A percentile compares a stretch with the other conserved stretches of the same genome.
Conservation (phyloP, 345 rosid species). For the Balakata baccata region DNA sequence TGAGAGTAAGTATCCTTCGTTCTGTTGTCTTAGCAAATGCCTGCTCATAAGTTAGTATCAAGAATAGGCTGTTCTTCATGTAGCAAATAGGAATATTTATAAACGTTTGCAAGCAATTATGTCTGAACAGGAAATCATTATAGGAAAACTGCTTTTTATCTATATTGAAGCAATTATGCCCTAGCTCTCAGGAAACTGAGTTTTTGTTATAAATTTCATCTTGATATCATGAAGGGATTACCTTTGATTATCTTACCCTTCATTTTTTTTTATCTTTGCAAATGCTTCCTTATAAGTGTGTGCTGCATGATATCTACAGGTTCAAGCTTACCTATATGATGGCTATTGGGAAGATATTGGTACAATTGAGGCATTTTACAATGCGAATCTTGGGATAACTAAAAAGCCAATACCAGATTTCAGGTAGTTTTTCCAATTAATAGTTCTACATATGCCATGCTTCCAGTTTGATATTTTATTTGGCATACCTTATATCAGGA, state of each 20-base stretch:
- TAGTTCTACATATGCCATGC: background rate
- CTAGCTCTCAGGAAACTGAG: background rate
- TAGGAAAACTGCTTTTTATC: background rate
- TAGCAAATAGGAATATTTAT: background rate
- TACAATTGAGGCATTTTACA: conserved; percentile 92
- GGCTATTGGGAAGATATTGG: conserved; percentile 99
- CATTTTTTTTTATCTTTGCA: no score
- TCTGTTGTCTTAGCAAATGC: background rate
- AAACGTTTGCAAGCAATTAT: background rate
- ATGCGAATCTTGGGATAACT: conserved; percentile 91
- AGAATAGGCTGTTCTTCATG: background rate
- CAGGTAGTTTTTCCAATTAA: conserved; percentile 45
- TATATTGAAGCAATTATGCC: background rate
- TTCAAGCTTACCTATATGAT: conserved; percentile 94
- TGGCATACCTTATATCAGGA: background rate
- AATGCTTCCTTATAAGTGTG: no score
- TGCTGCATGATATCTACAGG: conserved; percentile 37
- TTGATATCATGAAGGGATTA: no score
- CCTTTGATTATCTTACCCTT: no score
- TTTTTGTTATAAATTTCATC: background rate
- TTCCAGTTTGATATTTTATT: background rate
- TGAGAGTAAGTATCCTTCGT: conserved; percentile 55
- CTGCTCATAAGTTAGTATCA: background rate
- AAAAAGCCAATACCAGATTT: conserved; percentile 94
- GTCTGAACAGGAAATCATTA: background rate